These are phyloP conservation scores for Fonsecaea erecta DNA, from an alignment of 2,329 filamentous ascomycete genomes.

Conservation along the genomic window DNA sequence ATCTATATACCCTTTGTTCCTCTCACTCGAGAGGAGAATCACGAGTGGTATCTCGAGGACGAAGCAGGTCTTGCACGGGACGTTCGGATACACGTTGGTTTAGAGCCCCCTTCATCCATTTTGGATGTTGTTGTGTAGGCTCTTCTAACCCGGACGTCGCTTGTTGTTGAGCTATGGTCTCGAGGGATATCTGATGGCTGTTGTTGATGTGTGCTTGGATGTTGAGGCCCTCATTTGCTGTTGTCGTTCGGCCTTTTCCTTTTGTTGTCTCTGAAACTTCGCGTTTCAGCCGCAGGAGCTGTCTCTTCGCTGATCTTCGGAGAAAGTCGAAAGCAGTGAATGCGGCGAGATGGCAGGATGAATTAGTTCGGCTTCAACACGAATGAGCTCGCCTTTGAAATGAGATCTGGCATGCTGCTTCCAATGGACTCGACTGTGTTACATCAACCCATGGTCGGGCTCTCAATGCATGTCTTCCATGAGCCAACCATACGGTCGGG, in stretches of 20 bases:
- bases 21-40: neutral
- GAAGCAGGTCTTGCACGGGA: conserved; percentile 36
- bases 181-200: conserved; percentile 34
- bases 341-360: conserved; percentile 12
- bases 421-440: neutral
- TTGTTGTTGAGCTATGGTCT: conserved; percentile 34
- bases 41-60: conserved; percentile 36
- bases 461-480: conserved; percentile 20
- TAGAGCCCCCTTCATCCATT: conserved; percentile 28
- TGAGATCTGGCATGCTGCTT: conserved; percentile 9
- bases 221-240: conserved; percentile 33
- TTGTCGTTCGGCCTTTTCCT: conserved; percentile 15
- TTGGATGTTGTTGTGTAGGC: conserved; percentile 26
- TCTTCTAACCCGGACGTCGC: conserved; percentile 22
- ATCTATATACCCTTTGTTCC: conserved; percentile 30
- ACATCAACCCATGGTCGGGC: conserved; percentile 17
- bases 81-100: conserved; percentile 25
- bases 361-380: conserved; percentile 8
- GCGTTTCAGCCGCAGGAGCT: conserved; percentile 18
- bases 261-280: conserved; percentile 7
- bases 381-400: conserved; percentile 28
- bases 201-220: conserved; percentile 33
- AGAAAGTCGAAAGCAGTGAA: conserved; percentile 28
- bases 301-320: conserved; percentile 35
- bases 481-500: conserved; percentile 21